Evolutionary conservation across 2,329 filamentous ascomycete species (phyloP).

Genomic region (Colletotrichum eleusines): DNA sequence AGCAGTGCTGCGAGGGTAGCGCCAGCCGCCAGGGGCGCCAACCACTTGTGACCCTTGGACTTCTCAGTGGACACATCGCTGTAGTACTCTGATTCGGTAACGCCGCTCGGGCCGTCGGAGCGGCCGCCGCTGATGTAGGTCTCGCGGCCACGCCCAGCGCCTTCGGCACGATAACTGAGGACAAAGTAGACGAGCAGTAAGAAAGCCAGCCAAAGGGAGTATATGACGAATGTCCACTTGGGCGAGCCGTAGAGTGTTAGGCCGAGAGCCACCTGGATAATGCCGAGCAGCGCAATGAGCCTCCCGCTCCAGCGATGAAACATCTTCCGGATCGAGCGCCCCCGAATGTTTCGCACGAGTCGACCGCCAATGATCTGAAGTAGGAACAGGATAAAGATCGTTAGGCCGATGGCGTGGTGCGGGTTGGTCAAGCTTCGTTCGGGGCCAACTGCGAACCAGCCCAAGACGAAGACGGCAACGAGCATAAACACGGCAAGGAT

Average conservation of each 20-base stretch:
- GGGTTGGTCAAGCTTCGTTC: conserved; percentile 81
- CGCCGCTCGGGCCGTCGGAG: conserved; percentile 60
- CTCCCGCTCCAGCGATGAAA: conserved; percentile 92
- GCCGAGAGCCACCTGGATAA: conserved; percentile 89
- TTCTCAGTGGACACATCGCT: conserved; percentile 55
- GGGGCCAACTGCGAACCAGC: conserved; percentile 83
- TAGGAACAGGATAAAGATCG: conserved; percentile 79
- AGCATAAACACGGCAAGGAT: conserved; percentile 75
- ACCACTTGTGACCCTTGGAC: conserved; percentile 57
- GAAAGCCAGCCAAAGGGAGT: conserved; percentile 80
- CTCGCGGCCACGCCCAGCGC: conserved; percentile 64
- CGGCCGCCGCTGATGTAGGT: conserved; percentile 70
- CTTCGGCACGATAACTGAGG: conserved; percentile 76
- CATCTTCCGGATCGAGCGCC: conserved; percentile 66
- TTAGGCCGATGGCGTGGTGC: conserved; percentile 86
- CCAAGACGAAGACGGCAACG: conserved; percentile 79
- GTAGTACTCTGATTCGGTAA: conserved; percentile 58
- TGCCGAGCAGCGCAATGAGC: conserved; percentile 81
- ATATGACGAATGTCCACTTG: conserved; percentile 85
- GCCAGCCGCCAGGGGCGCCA: conserved; percentile 66
- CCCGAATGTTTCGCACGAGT: conserved; percentile 67
- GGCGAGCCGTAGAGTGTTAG: conserved; percentile 94
- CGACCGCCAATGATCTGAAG: conserved; percentile 78
- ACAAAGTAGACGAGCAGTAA: conserved; percentile 83
- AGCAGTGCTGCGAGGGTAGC: conserved; percentile 63